Evolutionary conservation across 164 flowering plant genomes (phyloP), one percentile per base, ranked within the genome.

Genomic region (Hamamelis virginiana): DNA sequence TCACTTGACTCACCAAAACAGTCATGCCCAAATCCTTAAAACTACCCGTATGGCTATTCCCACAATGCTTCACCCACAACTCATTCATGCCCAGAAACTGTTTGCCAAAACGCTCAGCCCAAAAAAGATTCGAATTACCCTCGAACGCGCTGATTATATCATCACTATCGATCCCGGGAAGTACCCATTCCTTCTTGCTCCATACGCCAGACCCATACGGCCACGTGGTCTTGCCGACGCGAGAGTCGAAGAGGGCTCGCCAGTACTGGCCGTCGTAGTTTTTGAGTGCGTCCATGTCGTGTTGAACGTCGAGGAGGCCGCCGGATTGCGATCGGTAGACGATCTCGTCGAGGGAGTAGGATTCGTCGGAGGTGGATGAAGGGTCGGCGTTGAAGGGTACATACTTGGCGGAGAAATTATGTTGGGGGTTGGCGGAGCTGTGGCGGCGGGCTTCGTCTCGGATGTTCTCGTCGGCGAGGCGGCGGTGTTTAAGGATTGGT

Each of bases 11-110:
- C n/a, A 91, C 92, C 71, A 91, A 70, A 5, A 89, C 92, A 10
- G 97, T 91, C 94, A 91, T 91, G 2, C 97, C 97, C 74, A 91
- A 65, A 78, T 89, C 97, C 74, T 91, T 91, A 51, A 91, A 91
- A 67, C 91, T 86, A 0, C 92, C 94, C 0, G 90, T 91, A 57
- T 89, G 97, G 67, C 90, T 85, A 52, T 87, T 91, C 50, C 81
- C 97, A 56, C 97, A 91, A 57, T 91, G 88, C 52, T 91, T 91
- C 0, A 91, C 97, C 91, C 94, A 91, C 59, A 91, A 67, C 71
- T 89, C 97, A 51, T 70, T 82, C 94, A 91, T 91, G 45, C 85
- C 88, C 13, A 89, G 75, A 50, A 80, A 82, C 70, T 83, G 80
- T 71, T 86, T 91, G 27, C 97, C 94, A 38, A 51, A 91, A 21